A percentile compares a stretch with the other conserved stretches of the same genome.
Evolutionary conservation across 1,284 basidiomycete species (phyloP).

Genomic region (Cutaneotrichosporon sp.): DNA sequence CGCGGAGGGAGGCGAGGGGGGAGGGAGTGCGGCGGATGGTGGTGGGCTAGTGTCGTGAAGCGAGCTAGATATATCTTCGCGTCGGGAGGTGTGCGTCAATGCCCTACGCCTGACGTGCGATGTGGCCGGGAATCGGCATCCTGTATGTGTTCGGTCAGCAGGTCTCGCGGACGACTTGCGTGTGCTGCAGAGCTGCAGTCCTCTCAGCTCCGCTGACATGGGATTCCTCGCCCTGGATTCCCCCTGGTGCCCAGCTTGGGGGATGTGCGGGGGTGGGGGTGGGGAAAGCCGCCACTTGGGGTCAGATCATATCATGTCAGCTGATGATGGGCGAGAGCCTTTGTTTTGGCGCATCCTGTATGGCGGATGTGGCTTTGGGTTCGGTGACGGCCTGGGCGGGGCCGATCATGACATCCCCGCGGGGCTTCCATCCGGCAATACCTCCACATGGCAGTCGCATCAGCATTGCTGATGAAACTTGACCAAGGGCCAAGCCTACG

Average conservation of each 20-base stretch:
- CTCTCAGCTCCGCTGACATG: background rate
- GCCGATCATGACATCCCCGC: no score
- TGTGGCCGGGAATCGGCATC: background rate
- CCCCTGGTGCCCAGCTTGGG: background rate
- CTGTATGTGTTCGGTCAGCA: background rate
- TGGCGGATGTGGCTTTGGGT: no score
- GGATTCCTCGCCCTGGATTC: no score
- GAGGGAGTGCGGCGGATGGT: background rate
- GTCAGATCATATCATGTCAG: background rate
- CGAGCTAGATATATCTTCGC: background rate
- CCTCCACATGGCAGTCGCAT: no score
- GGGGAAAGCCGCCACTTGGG: background rate
- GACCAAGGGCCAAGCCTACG: background rate
- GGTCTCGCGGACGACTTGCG: background rate
- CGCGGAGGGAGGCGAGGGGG: background rate
- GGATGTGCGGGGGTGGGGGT: background rate
- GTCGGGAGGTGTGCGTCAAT: no score
- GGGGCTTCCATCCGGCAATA: no score
- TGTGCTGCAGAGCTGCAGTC: no score
- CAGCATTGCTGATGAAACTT: background rate
- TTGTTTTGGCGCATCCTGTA: no score
- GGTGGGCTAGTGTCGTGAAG: background rate
- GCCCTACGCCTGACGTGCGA: no score
- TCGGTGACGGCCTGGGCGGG: no score
- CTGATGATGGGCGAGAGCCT: background rate